These are phyloP conservation scores for Carex myosuroides DNA, from an alignment of 176 grass and related monocot species.

Conservation along the genomic window DNA sequence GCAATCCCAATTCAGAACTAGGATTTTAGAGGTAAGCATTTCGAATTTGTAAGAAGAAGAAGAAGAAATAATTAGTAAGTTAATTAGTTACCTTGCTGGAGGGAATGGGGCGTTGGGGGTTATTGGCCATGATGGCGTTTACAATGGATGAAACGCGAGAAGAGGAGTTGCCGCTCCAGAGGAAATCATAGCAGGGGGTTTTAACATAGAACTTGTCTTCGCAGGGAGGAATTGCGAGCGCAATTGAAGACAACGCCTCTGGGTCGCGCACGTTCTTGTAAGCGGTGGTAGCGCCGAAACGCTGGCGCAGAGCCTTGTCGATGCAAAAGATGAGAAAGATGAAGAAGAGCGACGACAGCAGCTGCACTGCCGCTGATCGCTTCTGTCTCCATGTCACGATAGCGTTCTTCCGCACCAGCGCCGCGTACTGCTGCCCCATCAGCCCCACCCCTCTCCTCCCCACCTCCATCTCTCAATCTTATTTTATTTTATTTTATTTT, in stretches of 20 bases:
- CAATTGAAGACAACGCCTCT: slow-evolving; percentile 1
- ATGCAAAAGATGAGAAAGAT: slow-evolving; percentile 99
- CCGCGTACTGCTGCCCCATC: slow-evolving; percentile 62
- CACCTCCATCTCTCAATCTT: not conserved
- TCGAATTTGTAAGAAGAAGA: not conserved
- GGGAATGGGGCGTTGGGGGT: slow-evolving; percentile 59
- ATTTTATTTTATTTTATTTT: not conserved
- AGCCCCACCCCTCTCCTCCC: slow-evolving; percentile 30
- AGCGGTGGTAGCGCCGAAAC: slow-evolving; percentile 52
- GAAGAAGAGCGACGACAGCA: slow-evolving; percentile 91
- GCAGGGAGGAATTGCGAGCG: slow-evolving; percentile 74
- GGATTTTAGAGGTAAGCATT: not conserved
- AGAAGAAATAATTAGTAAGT: too few species aligned
- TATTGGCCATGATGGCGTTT: slow-evolving; percentile 57
- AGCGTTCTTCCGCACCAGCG: slow-evolving; percentile 73
- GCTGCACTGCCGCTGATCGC: slow-evolving; percentile 56
- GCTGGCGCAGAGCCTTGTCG: slow-evolving; percentile 52
- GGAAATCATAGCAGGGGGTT: slow-evolving; percentile 87
- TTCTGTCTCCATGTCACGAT: slow-evolving; percentile 76
- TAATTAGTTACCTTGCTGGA: slow-evolving; percentile 29
- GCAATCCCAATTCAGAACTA: too few species aligned
- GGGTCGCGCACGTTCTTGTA: slow-evolving; percentile 73
- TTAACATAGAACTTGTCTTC: slow-evolving; percentile 90
- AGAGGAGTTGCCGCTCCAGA: slow-evolving; percentile 74
- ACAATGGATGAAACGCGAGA: slow-evolving; percentile 32